A percentile compares a stretch with the other conserved stretches of the same genome.
phyloP scores from a whole-genome alignment of 1,284 basidiomycete species.

The Amylostereum chailletii region DNA sequence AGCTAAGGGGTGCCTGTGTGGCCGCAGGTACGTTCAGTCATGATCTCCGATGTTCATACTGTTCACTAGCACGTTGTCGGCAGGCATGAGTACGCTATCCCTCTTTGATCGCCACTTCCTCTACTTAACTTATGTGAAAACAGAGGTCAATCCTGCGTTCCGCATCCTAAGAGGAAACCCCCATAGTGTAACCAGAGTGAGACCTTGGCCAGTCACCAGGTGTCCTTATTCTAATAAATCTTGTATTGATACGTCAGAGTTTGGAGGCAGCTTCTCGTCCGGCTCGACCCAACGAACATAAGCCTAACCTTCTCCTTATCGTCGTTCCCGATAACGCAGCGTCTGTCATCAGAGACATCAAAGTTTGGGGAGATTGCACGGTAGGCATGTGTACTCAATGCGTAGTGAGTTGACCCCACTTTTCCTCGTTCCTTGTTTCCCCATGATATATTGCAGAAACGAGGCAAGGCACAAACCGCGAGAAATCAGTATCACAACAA shows the following conservation, averaged over 20 bases:
- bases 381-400: conserved; percentile 22
- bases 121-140: too few relatives aligned
- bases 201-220: not conserved
- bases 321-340: conserved; percentile 13
- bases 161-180: not conserved
- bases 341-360: conserved; percentile 19
- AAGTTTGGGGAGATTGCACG: conserved; percentile 34
- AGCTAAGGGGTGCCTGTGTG: not conserved
- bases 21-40: conserved; percentile 5
- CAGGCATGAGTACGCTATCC: too few relatives aligned
- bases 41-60: not conserved
- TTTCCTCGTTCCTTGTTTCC: not conserved
- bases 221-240: not conserved
- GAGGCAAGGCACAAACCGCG: conserved; percentile 20
- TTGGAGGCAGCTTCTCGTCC: not conserved
- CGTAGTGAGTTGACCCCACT: conserved; percentile 15
- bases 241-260: not conserved
- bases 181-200: not conserved
- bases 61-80: too few relatives aligned
- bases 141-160: too few relatives aligned
- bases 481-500: conserved; percentile 42
- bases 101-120: too few relatives aligned
- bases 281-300: not conserved
- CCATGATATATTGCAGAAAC: conserved; percentile 8
- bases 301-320: not conserved